These are phyloP conservation scores for Vitis rupestris DNA, from an alignment of 164 flowering plant genomes.

Conservation along the genomic window DNA sequence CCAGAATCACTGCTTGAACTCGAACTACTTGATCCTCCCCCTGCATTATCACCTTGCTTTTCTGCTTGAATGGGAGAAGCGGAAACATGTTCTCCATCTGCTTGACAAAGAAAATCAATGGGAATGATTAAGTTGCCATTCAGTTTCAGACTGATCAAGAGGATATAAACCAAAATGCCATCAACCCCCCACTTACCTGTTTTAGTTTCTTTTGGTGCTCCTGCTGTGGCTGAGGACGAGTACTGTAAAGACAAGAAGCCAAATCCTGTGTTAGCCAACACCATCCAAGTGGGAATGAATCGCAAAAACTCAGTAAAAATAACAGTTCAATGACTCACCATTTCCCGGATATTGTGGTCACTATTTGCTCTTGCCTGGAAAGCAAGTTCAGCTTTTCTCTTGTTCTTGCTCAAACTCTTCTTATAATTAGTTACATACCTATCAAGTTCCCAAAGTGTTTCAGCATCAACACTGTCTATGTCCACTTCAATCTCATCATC, in stretches of 20 bases:
- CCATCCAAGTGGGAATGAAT: neutral
- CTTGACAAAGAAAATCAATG: neutral
- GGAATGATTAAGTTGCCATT: neutral
- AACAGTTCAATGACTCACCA: slow-evolving; percentile 23
- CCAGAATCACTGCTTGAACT: slow-evolving; percentile 45
- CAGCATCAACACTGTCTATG: slow-evolving; percentile 77
- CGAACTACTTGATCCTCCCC: slow-evolving; percentile 36
- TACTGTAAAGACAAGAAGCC: slow-evolving; percentile 29
- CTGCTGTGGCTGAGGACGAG: slow-evolving; percentile 18
- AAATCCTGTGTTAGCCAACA: slow-evolving; percentile 1
- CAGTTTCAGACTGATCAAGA: neutral
- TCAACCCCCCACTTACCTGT: slow-evolving; percentile 26
- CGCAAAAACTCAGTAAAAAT: neutral
- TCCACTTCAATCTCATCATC: slow-evolving; percentile 94
- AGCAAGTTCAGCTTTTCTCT: slow-evolving; percentile 55
- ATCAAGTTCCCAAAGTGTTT: slow-evolving; percentile 92
- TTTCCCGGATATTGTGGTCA: slow-evolving; percentile 16
- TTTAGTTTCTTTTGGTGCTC: slow-evolving; percentile 29
- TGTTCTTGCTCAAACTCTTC: slow-evolving; percentile 62
- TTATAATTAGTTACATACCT: slow-evolving; percentile 67
- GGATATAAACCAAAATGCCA: neutral
- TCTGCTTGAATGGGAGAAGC: slow-evolving; percentile 15
- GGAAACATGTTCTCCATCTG: slow-evolving; percentile 19
- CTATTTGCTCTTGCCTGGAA: slow-evolving; percentile 35
- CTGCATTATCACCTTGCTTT: slow-evolving; percentile 23